Percentiles rank a stretch among this genome's conserved stretches.
phyloP scores from a whole-genome alignment of 2,329 filamentous ascomycete genomes.

The Botrytis galanthina region DNA sequence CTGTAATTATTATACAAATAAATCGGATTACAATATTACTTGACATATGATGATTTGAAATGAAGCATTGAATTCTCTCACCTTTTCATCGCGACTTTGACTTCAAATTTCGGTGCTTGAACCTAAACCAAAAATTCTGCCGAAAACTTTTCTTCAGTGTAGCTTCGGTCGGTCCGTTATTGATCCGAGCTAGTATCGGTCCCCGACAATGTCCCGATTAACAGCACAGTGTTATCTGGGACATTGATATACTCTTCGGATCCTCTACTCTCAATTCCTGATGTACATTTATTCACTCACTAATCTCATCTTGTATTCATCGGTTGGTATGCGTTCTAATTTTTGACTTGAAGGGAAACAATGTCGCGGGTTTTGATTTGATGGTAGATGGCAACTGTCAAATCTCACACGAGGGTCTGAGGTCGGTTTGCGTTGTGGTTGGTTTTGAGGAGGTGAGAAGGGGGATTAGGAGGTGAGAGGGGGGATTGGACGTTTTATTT shows the following conservation, averaged over 20 bases:
- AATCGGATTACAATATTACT: too few relatives aligned
- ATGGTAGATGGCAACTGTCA: too few relatives aligned
- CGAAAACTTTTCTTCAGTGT: neutral
- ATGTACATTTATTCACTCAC: neutral
- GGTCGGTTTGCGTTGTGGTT: too few relatives aligned
- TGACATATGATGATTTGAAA: neutral
- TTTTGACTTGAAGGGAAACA: neutral
- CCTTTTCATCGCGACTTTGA: accelerated
- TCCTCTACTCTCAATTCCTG: neutral
- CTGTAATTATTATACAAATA: too few relatives aligned
- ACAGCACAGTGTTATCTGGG: neutral
- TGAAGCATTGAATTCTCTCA: neutral
- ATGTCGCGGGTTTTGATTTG: too few relatives aligned
- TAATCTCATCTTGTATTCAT: neutral
- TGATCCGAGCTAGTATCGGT: neutral
- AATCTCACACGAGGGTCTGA: too few relatives aligned
- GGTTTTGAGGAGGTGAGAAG: too few relatives aligned
- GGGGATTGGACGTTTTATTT: too few relatives aligned
- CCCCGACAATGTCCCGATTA: neutral
- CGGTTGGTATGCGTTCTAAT: neutral
- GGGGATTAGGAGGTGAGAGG: too few relatives aligned
- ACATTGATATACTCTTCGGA: too few relatives aligned
- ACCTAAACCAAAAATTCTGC: neutral
- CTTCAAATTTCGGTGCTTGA: too few relatives aligned
- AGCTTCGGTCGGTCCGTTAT: neutral